A percentile compares a stretch with the other conserved stretches of the same genome.
phyloP scores from a whole-genome alignment of 805 yeast genomes.

The Kodamaea jinghongensis region DNA sequence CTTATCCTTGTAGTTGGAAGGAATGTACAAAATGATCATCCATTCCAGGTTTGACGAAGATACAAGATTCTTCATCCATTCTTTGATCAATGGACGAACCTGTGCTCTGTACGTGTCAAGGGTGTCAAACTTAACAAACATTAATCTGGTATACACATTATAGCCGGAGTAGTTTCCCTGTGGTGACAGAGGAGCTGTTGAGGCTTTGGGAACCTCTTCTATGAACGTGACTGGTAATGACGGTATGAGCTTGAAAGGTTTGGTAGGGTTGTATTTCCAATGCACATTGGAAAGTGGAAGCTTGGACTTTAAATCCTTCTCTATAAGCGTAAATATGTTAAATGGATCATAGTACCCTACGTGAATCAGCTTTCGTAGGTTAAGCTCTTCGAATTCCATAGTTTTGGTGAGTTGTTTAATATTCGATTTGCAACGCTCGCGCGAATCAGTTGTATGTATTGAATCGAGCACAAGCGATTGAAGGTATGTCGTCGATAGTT shows the following conservation, averaged over 20 bases:
- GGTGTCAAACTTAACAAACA: constrained; percentile 64
- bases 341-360: constrained; percentile 79
- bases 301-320: constrained; percentile 41
- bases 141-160: constrained; percentile 59
- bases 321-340: constrained; percentile 47
- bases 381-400: constrained; percentile 8
- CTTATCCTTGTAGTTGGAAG: constrained; percentile 34
- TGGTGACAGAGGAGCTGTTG: constrained; percentile 16
- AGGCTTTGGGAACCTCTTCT: constrained; percentile 53
- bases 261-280: constrained; percentile 54
- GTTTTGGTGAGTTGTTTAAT: neutral
- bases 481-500: too few species aligned
- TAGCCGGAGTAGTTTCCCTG: constrained; percentile 17
- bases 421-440: neutral
- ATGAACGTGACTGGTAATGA: constrained; percentile 49
- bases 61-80: constrained; percentile 62
- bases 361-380: constrained; percentile 20
- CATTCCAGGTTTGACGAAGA: constrained; percentile 51
- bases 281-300: constrained; percentile 65
- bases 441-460: neutral
- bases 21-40: constrained; percentile 55
- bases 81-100: constrained; percentile 76
- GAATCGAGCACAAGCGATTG: neutral
- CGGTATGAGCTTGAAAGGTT: constrained; percentile 64
- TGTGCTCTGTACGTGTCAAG: constrained; percentile 75